Conservation (phyloP, 2,329 filamentous ascomycete species). For the Ophiostoma sp. region DNA sequence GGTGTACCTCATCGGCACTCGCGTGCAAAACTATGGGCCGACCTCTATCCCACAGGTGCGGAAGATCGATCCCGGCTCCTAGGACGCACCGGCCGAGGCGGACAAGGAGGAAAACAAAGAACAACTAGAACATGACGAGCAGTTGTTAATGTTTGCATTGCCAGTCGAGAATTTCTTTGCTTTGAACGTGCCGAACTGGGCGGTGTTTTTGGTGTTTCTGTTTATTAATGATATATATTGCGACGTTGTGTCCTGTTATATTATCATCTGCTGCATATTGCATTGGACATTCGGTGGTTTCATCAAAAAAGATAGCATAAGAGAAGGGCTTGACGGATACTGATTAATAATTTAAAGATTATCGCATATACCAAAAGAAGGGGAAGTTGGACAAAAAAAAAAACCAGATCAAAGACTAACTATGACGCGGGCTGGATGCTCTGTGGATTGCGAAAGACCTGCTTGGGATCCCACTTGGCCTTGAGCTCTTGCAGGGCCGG, state of each 20-base stretch:
- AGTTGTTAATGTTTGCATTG: too few relatives aligned
- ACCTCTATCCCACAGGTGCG: background rate
- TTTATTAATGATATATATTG: too few relatives aligned
- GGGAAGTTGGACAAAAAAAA: background rate
- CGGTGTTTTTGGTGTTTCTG: too few relatives aligned
- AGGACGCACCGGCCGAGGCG: background rate
- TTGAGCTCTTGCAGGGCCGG: slow-evolving; percentile 46
- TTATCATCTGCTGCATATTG: too few relatives aligned
- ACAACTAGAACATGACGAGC: too few relatives aligned
- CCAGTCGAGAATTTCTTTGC: too few relatives aligned
- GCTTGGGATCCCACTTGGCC: slow-evolving; percentile 45
- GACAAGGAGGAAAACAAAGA: background rate
- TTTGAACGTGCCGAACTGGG: too few relatives aligned
- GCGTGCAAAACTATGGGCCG: slow-evolving; percentile 83
- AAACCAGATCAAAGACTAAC: background rate
- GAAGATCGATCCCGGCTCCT: background rate
- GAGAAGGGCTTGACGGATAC: too few relatives aligned
- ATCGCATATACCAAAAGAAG: background rate
- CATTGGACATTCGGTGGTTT: too few relatives aligned
- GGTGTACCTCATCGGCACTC: slow-evolving; percentile 90
- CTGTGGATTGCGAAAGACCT: slow-evolving; percentile 57
- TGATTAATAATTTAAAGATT: background rate
- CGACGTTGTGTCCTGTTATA: too few relatives aligned
- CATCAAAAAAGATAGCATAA: too few relatives aligned
- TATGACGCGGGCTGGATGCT: slow-evolving; percentile 36